Base-by-base conservation (phyloP, 192 early-diverging fungal genomes). In the Umbelopsis ramanniana region DNA sequence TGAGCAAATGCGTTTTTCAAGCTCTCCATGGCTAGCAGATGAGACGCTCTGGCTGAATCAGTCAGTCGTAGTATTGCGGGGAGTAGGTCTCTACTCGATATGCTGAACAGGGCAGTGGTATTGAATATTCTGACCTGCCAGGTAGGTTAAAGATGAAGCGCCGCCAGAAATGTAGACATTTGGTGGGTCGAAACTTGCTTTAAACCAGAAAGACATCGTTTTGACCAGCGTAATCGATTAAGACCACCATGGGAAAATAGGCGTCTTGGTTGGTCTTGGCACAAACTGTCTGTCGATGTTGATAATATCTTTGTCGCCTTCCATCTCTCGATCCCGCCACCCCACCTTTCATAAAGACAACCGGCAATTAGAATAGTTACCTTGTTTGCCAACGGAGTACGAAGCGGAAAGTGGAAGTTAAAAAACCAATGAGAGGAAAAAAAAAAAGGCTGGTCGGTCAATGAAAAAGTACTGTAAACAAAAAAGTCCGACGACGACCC, bases 321-420 rank as follows among this genome's bases (percentile, higher is more conserved):
- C 17, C 2, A 1, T 63, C 17, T 19, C 4, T n/a, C 17, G 33
- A 3, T 5, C 33, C 23, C 29, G 0, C 57, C 3, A 50, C 57
- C 53, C 23, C 22, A 24, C 53, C 22, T 24, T 29, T 54, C 53
- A 11, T 7, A 29, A 54, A 54, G 26, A 19, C 10, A 54, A 22
- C 53, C 12, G 22, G 6, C 57, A 19, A 29, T 37, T 63, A 12
- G 33, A 38, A 63, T 4, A 37, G 23, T 63, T 37, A 29, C 57
- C 33, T 37, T 35, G 57, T 63, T 19, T 63, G 57, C 57, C 17
- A 63, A 63, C 57, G 57, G 57, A 63, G 57, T 63, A 63, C 57
- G 57, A 63, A 63, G 57, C 57, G 57, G 57, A 63, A 63, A 63
- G 57, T 63, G 57, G 57, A 57, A 57, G 52, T 52, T 52, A 52